These are phyloP conservation scores for Vitis hybrid DNA, from an alignment of 177 flowering plant species.

Conservation along the genomic window DNA sequence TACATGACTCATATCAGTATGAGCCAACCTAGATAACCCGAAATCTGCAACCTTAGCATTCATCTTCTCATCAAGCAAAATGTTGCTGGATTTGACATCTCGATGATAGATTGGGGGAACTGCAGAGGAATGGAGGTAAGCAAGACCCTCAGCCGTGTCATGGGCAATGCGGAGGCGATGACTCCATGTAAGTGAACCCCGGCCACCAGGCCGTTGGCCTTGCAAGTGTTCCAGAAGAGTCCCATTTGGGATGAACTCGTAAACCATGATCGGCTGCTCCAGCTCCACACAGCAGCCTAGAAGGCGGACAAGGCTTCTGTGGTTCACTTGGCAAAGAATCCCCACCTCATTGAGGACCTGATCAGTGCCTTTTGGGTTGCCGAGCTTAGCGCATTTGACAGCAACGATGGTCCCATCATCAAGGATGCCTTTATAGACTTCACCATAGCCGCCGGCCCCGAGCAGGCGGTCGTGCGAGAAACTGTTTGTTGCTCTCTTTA, in stretches of 20 bases:
- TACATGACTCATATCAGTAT: slow-evolving; percentile 54
- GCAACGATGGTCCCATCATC: slow-evolving; percentile 52
- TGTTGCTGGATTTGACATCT: slow-evolving; percentile 72
- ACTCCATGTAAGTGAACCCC: slow-evolving; percentile 26
- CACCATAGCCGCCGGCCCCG: slow-evolving; percentile 64
- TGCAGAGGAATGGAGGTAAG: slow-evolving; percentile 68
- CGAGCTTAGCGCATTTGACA: slow-evolving; percentile 62
- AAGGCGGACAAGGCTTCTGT: slow-evolving; percentile 52
- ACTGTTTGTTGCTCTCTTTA: slow-evolving; percentile 50
- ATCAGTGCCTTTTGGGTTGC: slow-evolving; percentile 56
- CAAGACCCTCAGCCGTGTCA: slow-evolving; percentile 63
- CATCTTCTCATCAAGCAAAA: slow-evolving; percentile 55
- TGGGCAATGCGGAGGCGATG: slow-evolving; percentile 48
- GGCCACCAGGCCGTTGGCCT: slow-evolving; percentile 12
- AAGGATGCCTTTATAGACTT: slow-evolving; percentile 53
- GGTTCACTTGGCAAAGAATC: slow-evolving; percentile 70
- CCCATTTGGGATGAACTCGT: slow-evolving; percentile 65
- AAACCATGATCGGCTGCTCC: slow-evolving; percentile 62
- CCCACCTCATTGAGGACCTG: slow-evolving; percentile 77
- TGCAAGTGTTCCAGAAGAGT: slow-evolving; percentile 51
- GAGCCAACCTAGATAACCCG: slow-evolving; percentile 58
- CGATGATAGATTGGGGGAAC: slow-evolving; percentile 70
- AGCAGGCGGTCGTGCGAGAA: slow-evolving; percentile 51
- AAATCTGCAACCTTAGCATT: slow-evolving; percentile 69
- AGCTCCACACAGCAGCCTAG: slow-evolving; percentile 80